Evolutionary conservation across 257 asterid genomes (phyloP), one percentile per base, ranked within the genome.

Genomic region (Nicotiana otophora): DNA sequence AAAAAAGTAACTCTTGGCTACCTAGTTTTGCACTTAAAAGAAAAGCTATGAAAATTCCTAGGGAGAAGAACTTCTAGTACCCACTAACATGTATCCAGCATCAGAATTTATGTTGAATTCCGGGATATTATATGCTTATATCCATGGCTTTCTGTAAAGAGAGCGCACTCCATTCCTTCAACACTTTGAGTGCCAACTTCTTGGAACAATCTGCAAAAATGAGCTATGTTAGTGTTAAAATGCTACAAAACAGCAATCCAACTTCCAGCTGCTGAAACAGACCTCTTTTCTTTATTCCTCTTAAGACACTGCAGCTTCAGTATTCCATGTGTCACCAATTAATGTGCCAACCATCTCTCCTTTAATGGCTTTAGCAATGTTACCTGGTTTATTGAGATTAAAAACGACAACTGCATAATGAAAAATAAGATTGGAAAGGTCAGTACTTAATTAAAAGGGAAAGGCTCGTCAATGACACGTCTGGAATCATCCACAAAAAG

Each of bases 311-410:
- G 90, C 86, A 53, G 90, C 80, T 17, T 89, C 87, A 1, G 87
- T 76, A 84, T 88, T 87, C 83, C 75, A 84, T 54, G 89, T 61
- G 70, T 87, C 90, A 69, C 97, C 97, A 62, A 93, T 93, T 66
- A 93, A 83, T 4, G 98, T 92, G 67, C 98, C 97, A 0, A 93
- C 97, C 42, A 86, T 86, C 78, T 95, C 98, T 69, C 98, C 98
- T 80, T 76, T 85, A 60, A 95, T 92, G 65, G 99, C 99, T 88
- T 87, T 92, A 0, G 98, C 85, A 78, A 96, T 94, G 85, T 94
- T 94, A 3, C 97, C 99, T 1, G 91, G 87, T 81, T 89, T 92
- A 86, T 94, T 92, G 81, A 96, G 94, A 85, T 96, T 93, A 86
- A 96, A 94, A 74, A 96, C 97, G 2, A 93, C 98, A 88, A 96